Evolutionary conservation across 2,329 filamentous ascomycete species (phyloP).

Genomic region (Fusarium secorum): DNA sequence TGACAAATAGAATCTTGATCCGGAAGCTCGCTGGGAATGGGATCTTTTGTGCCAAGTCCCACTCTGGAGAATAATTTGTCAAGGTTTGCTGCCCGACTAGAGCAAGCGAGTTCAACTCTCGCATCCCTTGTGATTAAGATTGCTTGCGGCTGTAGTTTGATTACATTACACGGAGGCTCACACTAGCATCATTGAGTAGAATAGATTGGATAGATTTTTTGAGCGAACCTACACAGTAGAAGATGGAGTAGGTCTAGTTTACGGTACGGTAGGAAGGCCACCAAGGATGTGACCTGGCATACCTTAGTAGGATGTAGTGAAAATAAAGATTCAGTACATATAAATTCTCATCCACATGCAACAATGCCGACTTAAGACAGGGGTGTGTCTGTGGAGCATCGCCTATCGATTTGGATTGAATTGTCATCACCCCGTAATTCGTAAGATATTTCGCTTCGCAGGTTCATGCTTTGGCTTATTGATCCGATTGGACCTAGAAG

Average conservation of each 20-base stretch:
- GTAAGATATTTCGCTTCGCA: neutral
- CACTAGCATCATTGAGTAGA: neutral
- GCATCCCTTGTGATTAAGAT: neutral
- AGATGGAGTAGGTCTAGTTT: neutral
- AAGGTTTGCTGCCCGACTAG: neutral
- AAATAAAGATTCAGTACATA: neutral
- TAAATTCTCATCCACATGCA: neutral
- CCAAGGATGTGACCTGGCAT: neutral
- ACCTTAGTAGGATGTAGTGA: neutral
- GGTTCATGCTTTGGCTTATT: neutral
- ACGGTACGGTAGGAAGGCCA: neutral
- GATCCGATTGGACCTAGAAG: neutral
- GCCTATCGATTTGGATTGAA: neutral
- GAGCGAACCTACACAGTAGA: neutral
- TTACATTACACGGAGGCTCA: neutral
- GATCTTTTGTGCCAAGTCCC: slow-evolving; percentile 6
- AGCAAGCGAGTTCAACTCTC: neutral
- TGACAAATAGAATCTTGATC: slow-evolving; percentile 19
- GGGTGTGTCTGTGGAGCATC: neutral
- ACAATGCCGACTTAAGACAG: neutral
- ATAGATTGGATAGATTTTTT: neutral
- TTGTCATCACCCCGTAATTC: neutral
- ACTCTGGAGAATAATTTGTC: neutral
- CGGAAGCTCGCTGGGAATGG: slow-evolving; percentile 8
- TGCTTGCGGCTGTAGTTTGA: neutral